Base-by-base conservation (phyloP, 2,329 filamentous ascomycete species). In the Penicillium sp. region DNA sequence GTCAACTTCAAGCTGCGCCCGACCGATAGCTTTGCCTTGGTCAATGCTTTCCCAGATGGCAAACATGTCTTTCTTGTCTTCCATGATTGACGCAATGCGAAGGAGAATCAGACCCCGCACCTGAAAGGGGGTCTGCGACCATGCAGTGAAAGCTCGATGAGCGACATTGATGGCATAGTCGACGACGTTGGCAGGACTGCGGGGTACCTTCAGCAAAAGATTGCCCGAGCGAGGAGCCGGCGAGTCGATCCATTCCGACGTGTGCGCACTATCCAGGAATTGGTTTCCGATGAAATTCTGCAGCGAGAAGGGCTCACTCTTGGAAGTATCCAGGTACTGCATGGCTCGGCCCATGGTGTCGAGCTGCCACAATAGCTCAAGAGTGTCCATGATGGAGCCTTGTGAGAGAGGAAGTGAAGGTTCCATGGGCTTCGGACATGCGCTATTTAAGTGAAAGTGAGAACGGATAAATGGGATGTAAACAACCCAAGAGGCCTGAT, bases 271-370 rank as follows among this genome's bases (percentile, higher is more conserved):
- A 8, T 8, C 31, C 24, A 46, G 14, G 31, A 34, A 46, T 1
- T 16, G 1, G 14, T 13, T n/a, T 1, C 24, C 31, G 6, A 46
- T 35, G 4, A 46, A 46, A 9, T 46, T 44, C 26, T 43, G 24
- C 4, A 29, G 24, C 5, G 1, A 9, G 13, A 43, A 1, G 7
- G 24, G 10, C 16, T 7, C 5, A 3, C 13, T 29, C 18, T 18
- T 1, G 5, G 2, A 3, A 24, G 3, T 11, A 5, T 6, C 8
- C 5, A 29, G 9, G 5, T 18, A 11, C 2, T 13, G 5, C 2
- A 1, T 8, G 5, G 40, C 24, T 6, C 24, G 40, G 0, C 2
- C 24, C 9, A 18, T 5, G 5, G 40, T 43, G 16, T 43, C 24
- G 7, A 43, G 40, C 24, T 43, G 8, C 24, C 22, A 42, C 8